These are phyloP conservation scores for Moesziomyces parantarcticus DNA, from an alignment of 1,284 basidiomycete species.

Conservation along the genomic window DNA sequence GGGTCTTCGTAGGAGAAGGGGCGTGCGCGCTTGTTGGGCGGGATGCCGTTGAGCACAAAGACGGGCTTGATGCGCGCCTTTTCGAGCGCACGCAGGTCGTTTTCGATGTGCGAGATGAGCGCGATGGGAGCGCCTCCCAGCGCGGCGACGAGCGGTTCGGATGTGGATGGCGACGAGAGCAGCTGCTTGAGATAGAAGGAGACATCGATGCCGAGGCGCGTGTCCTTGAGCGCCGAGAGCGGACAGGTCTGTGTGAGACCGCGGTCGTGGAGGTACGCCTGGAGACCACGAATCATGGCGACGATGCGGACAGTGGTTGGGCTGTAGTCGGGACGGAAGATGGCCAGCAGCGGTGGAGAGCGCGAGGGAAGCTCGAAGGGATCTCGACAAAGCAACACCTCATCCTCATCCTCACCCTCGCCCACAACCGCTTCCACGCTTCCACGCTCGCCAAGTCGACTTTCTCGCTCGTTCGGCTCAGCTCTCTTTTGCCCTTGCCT, in stretches of 20 bases:
- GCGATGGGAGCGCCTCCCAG: conserved; percentile 88
- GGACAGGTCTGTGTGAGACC: conserved; percentile 86
- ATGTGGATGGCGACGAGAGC: conserved; percentile 77
- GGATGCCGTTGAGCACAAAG: conserved; percentile 87
- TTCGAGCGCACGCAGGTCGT: conserved; percentile 89
- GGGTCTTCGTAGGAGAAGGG: conserved; percentile 65
- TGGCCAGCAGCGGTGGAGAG: not conserved
- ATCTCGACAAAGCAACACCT: too few species aligned
- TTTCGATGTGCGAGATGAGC: conserved; percentile 78
- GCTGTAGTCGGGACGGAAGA: not conserved
- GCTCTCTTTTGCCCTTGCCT: too few species aligned
- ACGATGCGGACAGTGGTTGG: too few species aligned
- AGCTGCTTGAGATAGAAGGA: conserved; percentile 87
- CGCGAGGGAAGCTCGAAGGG: not conserved
- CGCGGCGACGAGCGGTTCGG: conserved; percentile 90
- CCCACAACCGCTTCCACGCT: too few species aligned
- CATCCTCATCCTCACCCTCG: too few species aligned
- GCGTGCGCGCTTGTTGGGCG: conserved; percentile 51
- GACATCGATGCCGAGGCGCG: conserved; percentile 96
- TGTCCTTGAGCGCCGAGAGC: conserved; percentile 85
- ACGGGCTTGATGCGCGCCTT: conserved; percentile 93
- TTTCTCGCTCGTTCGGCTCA: too few species aligned
- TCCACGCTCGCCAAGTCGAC: too few species aligned
- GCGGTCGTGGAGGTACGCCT: conserved; percentile 75
- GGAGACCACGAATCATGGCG: conserved; percentile 47